A percentile compares a stretch with the other conserved stretches of the same genome.
Evolutionary conservation across 345 rosid species (phyloP).

Genomic region (Lumnitzera littorea): DNA sequence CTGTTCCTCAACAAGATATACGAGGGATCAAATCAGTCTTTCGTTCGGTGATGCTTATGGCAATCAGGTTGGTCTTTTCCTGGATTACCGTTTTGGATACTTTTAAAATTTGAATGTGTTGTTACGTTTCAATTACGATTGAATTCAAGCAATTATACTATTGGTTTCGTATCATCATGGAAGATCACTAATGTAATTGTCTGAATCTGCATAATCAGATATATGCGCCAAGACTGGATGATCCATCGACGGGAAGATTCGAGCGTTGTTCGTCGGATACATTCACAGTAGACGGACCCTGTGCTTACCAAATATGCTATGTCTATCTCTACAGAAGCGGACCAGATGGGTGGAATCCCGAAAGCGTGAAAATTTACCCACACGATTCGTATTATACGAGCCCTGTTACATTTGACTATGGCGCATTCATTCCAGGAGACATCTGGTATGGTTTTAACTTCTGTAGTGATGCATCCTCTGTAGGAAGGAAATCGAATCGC

Average conservation of each 20-base stretch:
- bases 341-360: slow-evolving; percentile 83
- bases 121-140: neutral
- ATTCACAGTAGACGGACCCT: slow-evolving; percentile 63
- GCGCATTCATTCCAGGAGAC: slow-evolving; percentile 46
- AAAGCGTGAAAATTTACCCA: slow-evolving; percentile 41
- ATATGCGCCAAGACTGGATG: slow-evolving; percentile 70
- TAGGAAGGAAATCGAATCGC: neutral
- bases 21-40: slow-evolving; percentile 82
- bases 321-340: slow-evolving; percentile 73
- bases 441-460: slow-evolving; percentile 75
- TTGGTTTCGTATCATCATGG: neutral
- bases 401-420: slow-evolving; percentile 46
- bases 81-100: neutral
- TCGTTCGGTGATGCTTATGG: slow-evolving; percentile 92
- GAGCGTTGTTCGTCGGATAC: slow-evolving; percentile 79
- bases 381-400: slow-evolving; percentile 12
- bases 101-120: neutral
- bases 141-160: neutral
- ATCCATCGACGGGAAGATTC: slow-evolving; percentile 49
- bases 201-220: slow-evolving; percentile 29
- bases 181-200: neutral
- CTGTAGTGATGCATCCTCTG: slow-evolving; percentile 44
- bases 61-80: slow-evolving; percentile 54
- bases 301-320: slow-evolving; percentile 67
- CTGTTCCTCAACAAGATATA: slow-evolving; percentile 66